These are phyloP conservation scores for Stevia rebaudiana DNA, from an alignment of 140 eudicot species.

Conservation along the genomic window DNA sequence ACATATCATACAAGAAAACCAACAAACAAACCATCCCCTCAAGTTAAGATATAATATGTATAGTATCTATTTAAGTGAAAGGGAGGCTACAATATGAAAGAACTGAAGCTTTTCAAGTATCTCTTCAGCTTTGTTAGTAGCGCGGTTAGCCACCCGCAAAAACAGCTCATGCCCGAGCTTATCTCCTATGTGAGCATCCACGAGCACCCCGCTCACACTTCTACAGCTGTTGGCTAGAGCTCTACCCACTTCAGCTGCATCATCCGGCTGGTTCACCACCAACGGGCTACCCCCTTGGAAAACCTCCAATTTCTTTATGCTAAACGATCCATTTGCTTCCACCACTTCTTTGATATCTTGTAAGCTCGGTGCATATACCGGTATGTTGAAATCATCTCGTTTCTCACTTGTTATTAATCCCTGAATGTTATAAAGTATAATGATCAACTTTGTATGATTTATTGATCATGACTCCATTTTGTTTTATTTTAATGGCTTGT, in stretches of 20 bases:
- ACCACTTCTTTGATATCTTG: constrained; percentile 85
- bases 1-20: no score
- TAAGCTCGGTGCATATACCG: constrained; percentile 82
- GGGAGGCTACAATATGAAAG: constrained; percentile 89
- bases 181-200: constrained; percentile 91
- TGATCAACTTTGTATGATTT: background rate
- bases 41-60: no score
- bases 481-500: no score
- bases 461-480: no score
- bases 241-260: constrained; percentile 65
- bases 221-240: constrained; percentile 83
- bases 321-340: constrained; percentile 75
- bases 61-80: constrained; percentile 40
- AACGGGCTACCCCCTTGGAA: constrained; percentile 95
- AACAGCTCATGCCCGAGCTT: constrained; percentile 65
- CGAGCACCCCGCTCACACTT: constrained; percentile 86
- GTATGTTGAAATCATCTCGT: constrained; percentile 85
- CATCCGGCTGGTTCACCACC: constrained; percentile 71
- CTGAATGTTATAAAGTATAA: constrained; percentile 22
- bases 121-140: constrained; percentile 66
- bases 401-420: constrained; percentile 71
- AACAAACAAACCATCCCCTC: no score
- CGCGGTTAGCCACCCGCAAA: constrained; percentile 58
- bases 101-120: constrained; percentile 83
- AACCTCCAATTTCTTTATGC: constrained; percentile 56